Conservation (phyloP, 1,139 yeast genomes). For the Geotrichum citri-aurantii region DNA sequence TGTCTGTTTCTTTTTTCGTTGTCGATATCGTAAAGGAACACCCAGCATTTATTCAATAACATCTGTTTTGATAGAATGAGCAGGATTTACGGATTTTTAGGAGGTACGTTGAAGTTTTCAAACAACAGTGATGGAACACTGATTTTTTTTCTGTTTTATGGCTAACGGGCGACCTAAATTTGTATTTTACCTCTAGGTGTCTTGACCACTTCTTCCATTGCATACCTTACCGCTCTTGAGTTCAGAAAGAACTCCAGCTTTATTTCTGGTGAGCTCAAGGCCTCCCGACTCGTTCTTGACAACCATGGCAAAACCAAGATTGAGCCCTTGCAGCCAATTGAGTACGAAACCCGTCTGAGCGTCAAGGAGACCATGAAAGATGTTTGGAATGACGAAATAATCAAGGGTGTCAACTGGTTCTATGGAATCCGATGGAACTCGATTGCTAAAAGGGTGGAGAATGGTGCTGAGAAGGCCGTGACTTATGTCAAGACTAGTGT, state of each 20-base stretch:
- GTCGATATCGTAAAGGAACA: background rate
- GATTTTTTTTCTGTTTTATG: background rate
- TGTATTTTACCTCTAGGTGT: slow-evolving; percentile 43
- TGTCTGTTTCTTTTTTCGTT: background rate
- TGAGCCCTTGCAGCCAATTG: slow-evolving; percentile 23
- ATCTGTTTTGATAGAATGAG: slow-evolving; percentile 38
- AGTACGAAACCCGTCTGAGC: slow-evolving; percentile 43
- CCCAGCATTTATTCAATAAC: background rate
- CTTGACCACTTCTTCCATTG: slow-evolving; percentile 55
- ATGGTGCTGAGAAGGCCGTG: slow-evolving; percentile 14
- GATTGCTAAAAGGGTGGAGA: slow-evolving; percentile 16
- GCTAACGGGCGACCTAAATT: slow-evolving; percentile 1
- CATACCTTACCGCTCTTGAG: slow-evolving; percentile 59
- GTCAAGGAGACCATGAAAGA: slow-evolving; percentile 64
- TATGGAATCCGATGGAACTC: slow-evolving; percentile 33
- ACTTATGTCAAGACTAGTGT: slow-evolving; percentile 12
- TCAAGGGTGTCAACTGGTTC: slow-evolving; percentile 58
- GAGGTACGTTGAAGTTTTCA: slow-evolving; percentile 36
- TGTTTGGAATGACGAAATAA: slow-evolving; percentile 75
- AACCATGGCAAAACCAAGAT: slow-evolving; percentile 34
- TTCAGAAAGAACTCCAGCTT: slow-evolving; percentile 46
- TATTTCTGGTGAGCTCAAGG: slow-evolving; percentile 46
- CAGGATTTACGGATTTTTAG: slow-evolving; percentile 64
- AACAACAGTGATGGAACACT: background rate
- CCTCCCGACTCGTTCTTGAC: slow-evolving; percentile 47